Base-by-base conservation (phyloP, 2,329 filamentous ascomycete species). In the Thielaviopsis ethacetica region DNA sequence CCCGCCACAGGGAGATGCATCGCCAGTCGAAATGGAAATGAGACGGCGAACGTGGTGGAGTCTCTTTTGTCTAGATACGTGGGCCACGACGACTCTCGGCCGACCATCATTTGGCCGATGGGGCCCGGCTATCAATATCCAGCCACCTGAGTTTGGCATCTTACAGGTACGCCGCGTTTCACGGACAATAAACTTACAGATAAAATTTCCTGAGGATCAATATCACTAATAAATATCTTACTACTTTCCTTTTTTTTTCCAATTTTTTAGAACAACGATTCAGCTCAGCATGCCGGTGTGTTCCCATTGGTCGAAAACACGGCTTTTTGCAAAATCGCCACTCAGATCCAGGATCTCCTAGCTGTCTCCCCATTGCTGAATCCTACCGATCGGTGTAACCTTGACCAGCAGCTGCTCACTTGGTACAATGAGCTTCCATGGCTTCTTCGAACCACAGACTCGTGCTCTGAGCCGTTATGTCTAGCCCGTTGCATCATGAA, bases 301-400 rank as follows among this genome's bases (percentile, higher is more conserved):
- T 75, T 89, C 3, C 85, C 85, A 0, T 71, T 89, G 17, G 81
- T 87, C 27, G 84, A 91, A 69, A 88, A 87, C 67, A 84, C 88
- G 63, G 82, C 83, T 56, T 91, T 91, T 69, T 88, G 85, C 71
- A 86, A 85, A 68, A 86, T 91, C 61, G 83, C 85, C 21, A 88
- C 86, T 0, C 80, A 82, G 62, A 85, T 91, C 59, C 87, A 91
- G 67, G 86, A 91, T 65, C 78, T 82, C 57, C 76, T 91, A 2
- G 84, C 85, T 17, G 81, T 84, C 58, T 79, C 81, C 1, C 84
- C 86, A 0, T 73, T 88, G 1, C 76, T 88, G 1, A 77, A 78
- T n/a, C 74, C 78, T 30, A 77, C 83, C 30, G 85, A 90, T 65
- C 81, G 86, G 21, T 76, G 78, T 60, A 76, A 75, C 59, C 76